phyloP scores from a whole-genome alignment of 2,329 filamentous ascomycete genomes.

The Talaromyces atroroseus region DNA sequence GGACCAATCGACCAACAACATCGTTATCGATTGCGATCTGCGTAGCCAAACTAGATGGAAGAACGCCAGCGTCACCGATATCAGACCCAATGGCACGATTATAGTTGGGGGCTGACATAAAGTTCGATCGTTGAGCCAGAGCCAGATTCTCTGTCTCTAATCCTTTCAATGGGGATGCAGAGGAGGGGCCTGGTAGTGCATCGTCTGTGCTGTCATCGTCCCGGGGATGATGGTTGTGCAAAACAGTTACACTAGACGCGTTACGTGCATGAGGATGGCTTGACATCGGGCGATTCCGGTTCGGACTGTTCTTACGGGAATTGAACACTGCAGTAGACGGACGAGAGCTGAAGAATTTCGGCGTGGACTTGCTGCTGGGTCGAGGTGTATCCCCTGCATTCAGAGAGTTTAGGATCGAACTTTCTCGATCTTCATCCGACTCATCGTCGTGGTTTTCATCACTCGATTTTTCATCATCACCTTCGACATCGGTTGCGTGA shows the following conservation, averaged over 20 bases:
- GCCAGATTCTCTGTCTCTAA: not conserved
- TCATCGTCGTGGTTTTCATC: slow-evolving; percentile 59
- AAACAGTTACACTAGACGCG: slow-evolving; percentile 73
- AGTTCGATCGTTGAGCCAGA: slow-evolving; percentile 47
- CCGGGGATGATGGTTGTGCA: slow-evolving; percentile 55
- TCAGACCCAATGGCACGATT: slow-evolving; percentile 56
- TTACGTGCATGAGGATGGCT: slow-evolving; percentile 62
- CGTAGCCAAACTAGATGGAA: slow-evolving; percentile 73
- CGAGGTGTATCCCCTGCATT: slow-evolving; percentile 16
- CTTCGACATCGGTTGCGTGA: slow-evolving; percentile 73
- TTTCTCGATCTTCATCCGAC: slow-evolving; percentile 20
- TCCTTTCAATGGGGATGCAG: slow-evolving; percentile 6
- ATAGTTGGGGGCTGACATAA: slow-evolving; percentile 53
- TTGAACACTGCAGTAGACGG: slow-evolving; percentile 40
- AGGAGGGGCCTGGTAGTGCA: slow-evolving; percentile 17
- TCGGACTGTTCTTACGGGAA: slow-evolving; percentile 31
- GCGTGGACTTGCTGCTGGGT: slow-evolving; percentile 22
- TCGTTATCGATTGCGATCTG: slow-evolving; percentile 69
- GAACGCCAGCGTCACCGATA: slow-evolving; percentile 57
- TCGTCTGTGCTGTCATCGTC: slow-evolving; percentile 10
- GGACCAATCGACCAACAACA: slow-evolving; percentile 71
- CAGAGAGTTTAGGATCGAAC: slow-evolving; percentile 16
- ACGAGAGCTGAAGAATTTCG: slow-evolving; percentile 33
- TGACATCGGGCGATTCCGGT: slow-evolving; percentile 32
- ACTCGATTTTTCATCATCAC: slow-evolving; percentile 82